Evolutionary conservation across 1,284 basidiomycete genomes (phyloP), one percentile per base, ranked within the genome.

Genomic region (Cutaneotrichosporon cutaneum): DNA sequence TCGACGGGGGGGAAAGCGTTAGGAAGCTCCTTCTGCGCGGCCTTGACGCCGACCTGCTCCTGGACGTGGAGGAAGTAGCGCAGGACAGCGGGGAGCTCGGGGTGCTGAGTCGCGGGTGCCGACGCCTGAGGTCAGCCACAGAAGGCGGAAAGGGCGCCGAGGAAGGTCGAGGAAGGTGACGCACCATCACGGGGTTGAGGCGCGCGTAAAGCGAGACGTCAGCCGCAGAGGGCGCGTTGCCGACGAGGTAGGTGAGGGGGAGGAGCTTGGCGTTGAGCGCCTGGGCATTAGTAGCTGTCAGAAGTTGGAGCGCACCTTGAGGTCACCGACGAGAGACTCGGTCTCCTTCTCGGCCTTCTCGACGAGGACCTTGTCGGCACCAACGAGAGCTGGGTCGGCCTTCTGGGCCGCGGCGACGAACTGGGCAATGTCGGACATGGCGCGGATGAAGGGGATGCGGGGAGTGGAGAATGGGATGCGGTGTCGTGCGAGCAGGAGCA

Each of bases 21-120:
- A 47, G 76, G 72, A 27, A 78, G 66, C 54, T 68, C 62, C 64
- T 71, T 64, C 70, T 77, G 73, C 60, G 79, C 76, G 4, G 75
- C 72, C 58, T 72, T 62, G 58, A 79, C 76, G 7, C 88, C 84
- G 4, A 87, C 82, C 24, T 83, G 83, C 54, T 85, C 83, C 82
- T 97, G 94, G 64, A 97, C 86, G 77, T 95, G 90, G 76, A 94
- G 89, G 75, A 96, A 95, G 83, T 94, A 95, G 57, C 94, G 90
- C 51, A 90, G 90, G 53, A 97, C 79, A 27, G 90, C 85, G 7
- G 94, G 91, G 61, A 86, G 84, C 30, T 86, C 80, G 74, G 88
- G 88, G 81, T 90, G 88, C 76, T 89, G 85, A 24, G 83, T 69
- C 0, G 88, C 82, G 66, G 62, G 63, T 30, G 68, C 68, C 67